Base-by-base conservation (phyloP, 495 filamentous ascomycete genomes). In the Immersiella caudata region DNA sequence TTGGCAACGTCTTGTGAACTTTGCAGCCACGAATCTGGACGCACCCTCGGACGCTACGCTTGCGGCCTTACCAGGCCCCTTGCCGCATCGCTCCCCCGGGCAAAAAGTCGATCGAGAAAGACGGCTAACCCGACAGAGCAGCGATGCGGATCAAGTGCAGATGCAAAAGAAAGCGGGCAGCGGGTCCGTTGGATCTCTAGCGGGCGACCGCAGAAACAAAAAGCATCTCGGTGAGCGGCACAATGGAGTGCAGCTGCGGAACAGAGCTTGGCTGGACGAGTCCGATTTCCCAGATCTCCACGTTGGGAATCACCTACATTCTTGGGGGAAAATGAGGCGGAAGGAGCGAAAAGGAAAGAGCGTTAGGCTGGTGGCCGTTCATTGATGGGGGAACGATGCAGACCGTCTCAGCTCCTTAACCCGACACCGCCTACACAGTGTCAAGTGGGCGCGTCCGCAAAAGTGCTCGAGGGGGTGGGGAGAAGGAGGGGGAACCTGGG, bases 21-120 rank as follows among this genome's bases (percentile, higher is more conserved):
- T 29, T 60, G 64, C 64, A 66, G 64, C 27, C 55, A 25, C 27
- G 54, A 51, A 66, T 60, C 64, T 60, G 21, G 24, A 29, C 46
- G 64, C 55, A 66, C 8, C 22, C 35, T 50, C 6, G 26, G 57
- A 60, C 6, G 26, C 26, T 36, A 26, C 57, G 24, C 26, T 60
- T 36, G 57, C 12, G 35, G 57, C 29, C 57, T 36, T 29, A 26
- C 52, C 52, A 26, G 52, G 24, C 20, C 20, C 52, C 52, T 26
- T 55, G 52, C 20, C 14, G 20, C 52, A 26, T 24, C 9, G 52
- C 52, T 46, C 40, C 40, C 40, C 40, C 2, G 40, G 22, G 52
- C 20, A 55, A 55, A 22, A 22, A 55, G 29, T 3, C 40, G 40
- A 46, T 46, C 40, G n/a, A 12, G 16, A 12, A 18, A 46, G 40